These are phyloP conservation scores for Daldinia concentrica DNA, from an alignment of 495 filamentous ascomycete genomes.

Conservation along the genomic window DNA sequence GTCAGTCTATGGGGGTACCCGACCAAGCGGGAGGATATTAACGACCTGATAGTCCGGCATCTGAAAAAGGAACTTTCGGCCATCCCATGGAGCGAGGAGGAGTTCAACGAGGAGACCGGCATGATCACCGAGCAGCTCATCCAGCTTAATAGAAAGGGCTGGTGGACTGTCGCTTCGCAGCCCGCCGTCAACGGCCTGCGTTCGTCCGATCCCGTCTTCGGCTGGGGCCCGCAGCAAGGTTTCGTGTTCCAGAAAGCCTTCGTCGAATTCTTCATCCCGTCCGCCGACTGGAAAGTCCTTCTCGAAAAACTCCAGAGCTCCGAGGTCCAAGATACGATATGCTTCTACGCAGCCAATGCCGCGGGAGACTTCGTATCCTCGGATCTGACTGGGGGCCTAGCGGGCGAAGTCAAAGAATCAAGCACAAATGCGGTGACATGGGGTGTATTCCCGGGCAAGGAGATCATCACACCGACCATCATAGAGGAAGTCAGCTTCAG, in stretches of 20 bases:
- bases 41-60: constrained; percentile 78
- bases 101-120: constrained; percentile 82
- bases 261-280: constrained; percentile 91
- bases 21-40: constrained; percentile 72
- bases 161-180: constrained; percentile 98
- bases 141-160: constrained; percentile 79
- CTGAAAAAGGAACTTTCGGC: constrained; percentile 76
- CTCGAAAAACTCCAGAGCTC: constrained; percentile 65
- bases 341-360: constrained; percentile 85
- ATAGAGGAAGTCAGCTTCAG: constrained; percentile 96
- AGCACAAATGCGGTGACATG: constrained; percentile 94
- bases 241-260: constrained; percentile 99
- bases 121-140: constrained; percentile 79
- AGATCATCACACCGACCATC: constrained; percentile 97
- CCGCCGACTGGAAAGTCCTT: constrained; percentile 72
- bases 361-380: constrained; percentile 76
- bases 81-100: constrained; percentile 95
- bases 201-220: constrained; percentile 81
- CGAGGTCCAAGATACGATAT: constrained; percentile 69
- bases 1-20: constrained; percentile 86
- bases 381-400: constrained; percentile 48
- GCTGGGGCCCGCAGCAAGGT: constrained; percentile 91
- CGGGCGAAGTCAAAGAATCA: constrained; percentile 47
- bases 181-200: constrained; percentile 88
- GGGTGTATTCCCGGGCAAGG: constrained; percentile 95